Evolutionary conservation across 495 filamentous ascomycete species (phyloP).

Genomic region (Xylaria castorea): DNA sequence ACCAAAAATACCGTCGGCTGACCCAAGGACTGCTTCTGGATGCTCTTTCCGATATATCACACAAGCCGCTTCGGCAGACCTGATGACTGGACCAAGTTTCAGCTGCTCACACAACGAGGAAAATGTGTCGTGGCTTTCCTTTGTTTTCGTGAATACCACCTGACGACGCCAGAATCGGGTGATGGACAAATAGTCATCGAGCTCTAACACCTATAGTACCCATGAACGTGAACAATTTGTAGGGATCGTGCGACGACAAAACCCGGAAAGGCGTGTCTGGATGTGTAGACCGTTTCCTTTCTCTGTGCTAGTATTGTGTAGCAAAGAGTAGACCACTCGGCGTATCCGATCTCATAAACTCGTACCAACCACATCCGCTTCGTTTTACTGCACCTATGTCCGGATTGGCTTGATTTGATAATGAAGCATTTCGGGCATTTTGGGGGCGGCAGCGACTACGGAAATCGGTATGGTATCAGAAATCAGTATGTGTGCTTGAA

Average conservation of each 20-base stretch:
- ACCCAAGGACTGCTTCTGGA: background rate
- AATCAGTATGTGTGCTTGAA: background rate
- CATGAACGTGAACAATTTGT: background rate
- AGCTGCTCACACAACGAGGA: background rate
- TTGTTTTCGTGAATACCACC: conserved; percentile 11
- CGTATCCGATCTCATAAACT: background rate
- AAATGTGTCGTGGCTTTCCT: background rate
- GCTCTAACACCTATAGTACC: background rate
- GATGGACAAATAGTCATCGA: background rate
- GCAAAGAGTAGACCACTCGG: background rate
- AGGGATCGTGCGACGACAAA: background rate
- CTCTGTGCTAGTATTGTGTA: background rate
- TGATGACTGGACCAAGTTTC: background rate
- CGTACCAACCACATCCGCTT: background rate
- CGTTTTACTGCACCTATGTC: background rate
- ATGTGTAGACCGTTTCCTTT: background rate
- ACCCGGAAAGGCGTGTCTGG: background rate
- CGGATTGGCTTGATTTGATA: background rate
- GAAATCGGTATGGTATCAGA: background rate
- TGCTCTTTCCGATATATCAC: background rate
- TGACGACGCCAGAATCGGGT: background rate
- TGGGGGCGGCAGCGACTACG: background rate
- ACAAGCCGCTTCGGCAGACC: background rate
- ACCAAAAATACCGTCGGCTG: background rate
- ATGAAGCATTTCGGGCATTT: background rate